These are phyloP conservation scores for Aspergillus texensis DNA, from an alignment of 2,329 filamentous ascomycete species.

Conservation along the genomic window DNA sequence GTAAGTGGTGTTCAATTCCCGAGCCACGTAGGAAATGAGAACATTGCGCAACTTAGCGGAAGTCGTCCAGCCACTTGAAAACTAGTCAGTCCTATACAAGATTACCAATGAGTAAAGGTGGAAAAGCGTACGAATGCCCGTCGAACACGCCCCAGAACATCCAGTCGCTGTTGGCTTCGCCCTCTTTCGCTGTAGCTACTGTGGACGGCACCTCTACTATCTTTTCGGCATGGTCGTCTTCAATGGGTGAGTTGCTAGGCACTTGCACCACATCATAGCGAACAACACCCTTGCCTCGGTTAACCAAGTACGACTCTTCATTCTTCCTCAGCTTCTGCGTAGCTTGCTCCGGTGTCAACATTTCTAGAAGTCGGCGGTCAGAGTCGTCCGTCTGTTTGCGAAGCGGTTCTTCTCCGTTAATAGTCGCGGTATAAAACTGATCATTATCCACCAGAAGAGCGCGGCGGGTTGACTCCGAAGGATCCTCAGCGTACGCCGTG, in stretches of 20 bases:
- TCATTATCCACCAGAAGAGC: conserved; percentile 89
- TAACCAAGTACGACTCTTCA: conserved; percentile 89
- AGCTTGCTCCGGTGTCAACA: conserved; percentile 93
- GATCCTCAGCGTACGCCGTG: conserved; percentile 39
- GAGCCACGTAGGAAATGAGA: conserved; percentile 87
- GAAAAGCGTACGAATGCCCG: conserved; percentile 77
- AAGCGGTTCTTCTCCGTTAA: conserved; percentile 82
- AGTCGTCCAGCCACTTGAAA: conserved; percentile 86
- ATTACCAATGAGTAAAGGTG: neutral
- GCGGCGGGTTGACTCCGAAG: conserved; percentile 59
- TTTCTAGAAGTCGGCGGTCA: conserved; percentile 85
- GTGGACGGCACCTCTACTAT: conserved; percentile 83
- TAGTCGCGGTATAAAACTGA: conserved; percentile 83
- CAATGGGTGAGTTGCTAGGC: conserved; percentile 94
- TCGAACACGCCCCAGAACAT: conserved; percentile 99
- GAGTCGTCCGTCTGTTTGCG: conserved; percentile 85
- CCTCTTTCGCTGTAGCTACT: conserved; percentile 57
- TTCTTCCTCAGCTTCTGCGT: conserved; percentile 85
- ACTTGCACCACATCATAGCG: conserved; percentile 94
- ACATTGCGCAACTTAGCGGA: conserved; percentile 93
- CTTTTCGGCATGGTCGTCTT: conserved; percentile 97
- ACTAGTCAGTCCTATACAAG: neutral
- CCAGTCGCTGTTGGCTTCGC: conserved; percentile 75
- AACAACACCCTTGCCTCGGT: conserved; percentile 85
- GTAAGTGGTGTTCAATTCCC: conserved; percentile 91